phyloP scores from a whole-genome alignment of 2,329 filamentous ascomycete genomes.

The Claviceps fusiformis region DNA sequence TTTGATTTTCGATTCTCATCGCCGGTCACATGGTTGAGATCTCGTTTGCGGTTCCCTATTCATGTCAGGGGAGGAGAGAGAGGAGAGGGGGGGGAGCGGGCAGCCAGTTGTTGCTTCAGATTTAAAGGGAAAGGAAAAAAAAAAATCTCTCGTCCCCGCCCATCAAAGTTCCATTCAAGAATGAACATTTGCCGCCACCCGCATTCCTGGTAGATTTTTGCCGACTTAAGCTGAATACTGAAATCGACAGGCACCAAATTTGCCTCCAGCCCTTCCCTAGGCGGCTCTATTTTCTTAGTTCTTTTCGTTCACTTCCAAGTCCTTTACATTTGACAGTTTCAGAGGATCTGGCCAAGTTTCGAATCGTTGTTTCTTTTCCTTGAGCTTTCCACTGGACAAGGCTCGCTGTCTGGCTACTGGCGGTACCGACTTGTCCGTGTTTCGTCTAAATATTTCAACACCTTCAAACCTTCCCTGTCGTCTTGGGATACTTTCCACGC shows the following conservation, averaged over 20 bases:
- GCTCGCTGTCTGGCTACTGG: background rate
- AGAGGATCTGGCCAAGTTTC: background rate
- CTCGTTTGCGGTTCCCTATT: slow-evolving; percentile 1
- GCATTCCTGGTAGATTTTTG: slow-evolving; percentile 6
- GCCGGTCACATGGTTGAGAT: slow-evolving; percentile 6
- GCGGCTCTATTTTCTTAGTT: background rate
- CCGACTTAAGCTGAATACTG: slow-evolving; percentile 6
- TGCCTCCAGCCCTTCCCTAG: background rate
- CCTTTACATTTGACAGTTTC: background rate
- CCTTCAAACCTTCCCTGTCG: background rate
- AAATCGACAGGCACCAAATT: slow-evolving; percentile 1
- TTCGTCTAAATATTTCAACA: background rate
- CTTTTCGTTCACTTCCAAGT: background rate
- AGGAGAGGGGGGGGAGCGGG: background rate
- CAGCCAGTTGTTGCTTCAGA: slow-evolving; percentile 6
- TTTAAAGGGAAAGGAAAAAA: slow-evolving; percentile 7
- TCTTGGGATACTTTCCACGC: slow-evolving; percentile 4
- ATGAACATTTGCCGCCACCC: slow-evolving; percentile 6
- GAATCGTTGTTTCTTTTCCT: background rate
- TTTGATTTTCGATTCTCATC: slow-evolving; percentile 4
- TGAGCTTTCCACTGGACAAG: background rate
- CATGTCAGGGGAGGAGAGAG: background rate
- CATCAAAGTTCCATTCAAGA: slow-evolving; percentile 6
- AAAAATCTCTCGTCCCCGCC: slow-evolving; percentile 9
- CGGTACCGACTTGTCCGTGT: background rate